These are phyloP conservation scores for Arabidopsis suecica DNA, from an alignment of 345 rosid genomes.

Conservation along the genomic window DNA sequence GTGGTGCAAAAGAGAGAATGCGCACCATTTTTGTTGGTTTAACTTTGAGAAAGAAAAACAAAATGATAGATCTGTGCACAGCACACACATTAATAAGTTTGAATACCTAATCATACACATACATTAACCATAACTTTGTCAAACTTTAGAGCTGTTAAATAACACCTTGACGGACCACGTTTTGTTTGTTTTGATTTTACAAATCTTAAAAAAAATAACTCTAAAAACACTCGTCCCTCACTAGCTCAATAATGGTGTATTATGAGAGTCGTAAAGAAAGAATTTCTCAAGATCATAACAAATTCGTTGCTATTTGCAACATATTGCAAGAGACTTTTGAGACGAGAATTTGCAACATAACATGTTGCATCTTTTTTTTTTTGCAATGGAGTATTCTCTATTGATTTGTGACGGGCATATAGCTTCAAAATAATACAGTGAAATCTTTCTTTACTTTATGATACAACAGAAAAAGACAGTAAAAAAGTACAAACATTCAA, in stretches of 20 bases:
- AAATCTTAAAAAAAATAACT: neutral
- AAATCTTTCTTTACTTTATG: neutral
- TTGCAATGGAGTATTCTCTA: no score
- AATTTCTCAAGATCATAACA: neutral
- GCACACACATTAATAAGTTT: neutral
- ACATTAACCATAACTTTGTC: neutral
- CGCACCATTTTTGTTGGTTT: slow-evolving; percentile 35
- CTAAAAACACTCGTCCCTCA: neutral
- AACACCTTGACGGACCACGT: slow-evolving; percentile 34
- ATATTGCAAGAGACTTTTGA: no score
- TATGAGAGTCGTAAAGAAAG: neutral
- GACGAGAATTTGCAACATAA: no score
- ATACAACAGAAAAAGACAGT: neutral
- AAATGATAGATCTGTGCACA: slow-evolving; percentile 13
- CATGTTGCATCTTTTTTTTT: no score
- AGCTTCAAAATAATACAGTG: neutral
- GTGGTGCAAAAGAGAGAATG: slow-evolving; percentile 36
- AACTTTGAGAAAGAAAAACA: neutral
- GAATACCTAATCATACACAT: slow-evolving; percentile 4
- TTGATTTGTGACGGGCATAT: neutral
- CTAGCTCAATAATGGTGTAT: neutral
- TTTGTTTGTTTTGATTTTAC: slow-evolving; percentile 5
- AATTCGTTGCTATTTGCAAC: neutral
- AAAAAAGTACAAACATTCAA: slow-evolving; percentile 11
- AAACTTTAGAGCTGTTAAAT: neutral